Evolutionary conservation across 176 grass and related monocot species (phyloP).

Genomic region (Musa beccarii): DNA sequence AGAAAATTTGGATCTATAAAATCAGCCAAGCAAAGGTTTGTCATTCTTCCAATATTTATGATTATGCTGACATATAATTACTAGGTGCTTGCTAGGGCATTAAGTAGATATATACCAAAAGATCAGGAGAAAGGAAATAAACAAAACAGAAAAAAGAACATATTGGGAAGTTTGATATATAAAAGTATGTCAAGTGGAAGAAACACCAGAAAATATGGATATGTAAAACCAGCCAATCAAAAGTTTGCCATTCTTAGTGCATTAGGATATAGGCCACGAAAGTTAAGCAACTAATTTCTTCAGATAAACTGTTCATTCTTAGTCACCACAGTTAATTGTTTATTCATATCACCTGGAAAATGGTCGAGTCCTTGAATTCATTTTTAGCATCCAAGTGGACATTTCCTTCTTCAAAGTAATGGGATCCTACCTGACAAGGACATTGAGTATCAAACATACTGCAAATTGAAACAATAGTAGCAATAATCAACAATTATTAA

Average conservation of each 20-base stretch:
- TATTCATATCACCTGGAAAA: conserved; percentile 52
- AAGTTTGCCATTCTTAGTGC: no score
- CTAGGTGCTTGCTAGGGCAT: no score
- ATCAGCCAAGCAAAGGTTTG: background rate
- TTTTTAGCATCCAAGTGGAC: conserved; percentile 89
- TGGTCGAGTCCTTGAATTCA: conserved; percentile 67
- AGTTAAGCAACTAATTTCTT: background rate
- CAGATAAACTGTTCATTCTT: no score
- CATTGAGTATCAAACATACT: background rate
- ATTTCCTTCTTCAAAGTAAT: conserved; percentile 99
- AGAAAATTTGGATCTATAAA: background rate
- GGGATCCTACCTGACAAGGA: conserved; percentile 54
- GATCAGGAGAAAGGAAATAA: no score
- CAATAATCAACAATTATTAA: background rate
- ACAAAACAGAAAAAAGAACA: no score
- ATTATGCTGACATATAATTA: background rate
- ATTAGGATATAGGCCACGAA: no score
- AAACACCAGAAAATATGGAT: no score
- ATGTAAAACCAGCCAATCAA: no score
- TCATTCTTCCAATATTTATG: background rate
- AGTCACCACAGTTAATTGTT: background rate
- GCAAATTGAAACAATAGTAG: background rate
- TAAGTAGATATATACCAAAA: no score
- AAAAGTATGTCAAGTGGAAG: no score
- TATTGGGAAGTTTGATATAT: no score